Conservation (phyloP, 352 stramenopile species). For the Pythium phragmitis region DNA sequence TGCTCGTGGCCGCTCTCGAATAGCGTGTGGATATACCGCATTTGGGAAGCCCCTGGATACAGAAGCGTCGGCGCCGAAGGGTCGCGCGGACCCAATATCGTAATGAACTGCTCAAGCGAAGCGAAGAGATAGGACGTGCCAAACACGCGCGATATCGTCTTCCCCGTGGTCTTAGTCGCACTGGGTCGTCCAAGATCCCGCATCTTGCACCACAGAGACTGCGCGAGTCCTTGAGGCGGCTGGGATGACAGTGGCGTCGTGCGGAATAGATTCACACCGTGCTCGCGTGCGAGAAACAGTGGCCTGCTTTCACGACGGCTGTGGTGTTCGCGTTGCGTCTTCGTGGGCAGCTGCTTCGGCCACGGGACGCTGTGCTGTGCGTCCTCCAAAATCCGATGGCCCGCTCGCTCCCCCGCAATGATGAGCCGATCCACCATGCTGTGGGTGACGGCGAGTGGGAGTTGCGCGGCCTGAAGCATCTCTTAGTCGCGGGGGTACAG, state of each 20-base stretch:
- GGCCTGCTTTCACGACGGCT: background rate
- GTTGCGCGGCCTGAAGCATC: background rate
- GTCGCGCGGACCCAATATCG: background rate
- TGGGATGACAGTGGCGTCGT: no score
- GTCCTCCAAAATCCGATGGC: background rate
- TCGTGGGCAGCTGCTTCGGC: background rate
- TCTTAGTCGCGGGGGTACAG: background rate
- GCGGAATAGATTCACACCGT: background rate
- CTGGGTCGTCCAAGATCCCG: background rate
- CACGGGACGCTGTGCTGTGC: background rate
- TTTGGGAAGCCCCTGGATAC: slow-evolving; percentile 1
- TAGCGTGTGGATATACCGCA: slow-evolving; percentile 5
- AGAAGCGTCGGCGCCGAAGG: background rate
- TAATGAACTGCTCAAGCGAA: background rate
- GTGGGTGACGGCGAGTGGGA: background rate
- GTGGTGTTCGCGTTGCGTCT: background rate
- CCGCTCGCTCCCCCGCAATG: slow-evolving; percentile 3
- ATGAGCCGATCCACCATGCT: slow-evolving; percentile 10
- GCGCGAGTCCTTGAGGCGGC: background rate
- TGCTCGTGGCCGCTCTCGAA: slow-evolving; percentile 1
- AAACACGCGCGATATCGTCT: slow-evolving; percentile 1
- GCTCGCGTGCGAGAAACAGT: background rate
- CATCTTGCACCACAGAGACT: background rate
- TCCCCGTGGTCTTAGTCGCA: background rate
- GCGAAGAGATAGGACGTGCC: background rate